phyloP scores from a whole-genome alignment of 768 basidiomycete species.

The Macrolepiota dolichaula region DNA sequence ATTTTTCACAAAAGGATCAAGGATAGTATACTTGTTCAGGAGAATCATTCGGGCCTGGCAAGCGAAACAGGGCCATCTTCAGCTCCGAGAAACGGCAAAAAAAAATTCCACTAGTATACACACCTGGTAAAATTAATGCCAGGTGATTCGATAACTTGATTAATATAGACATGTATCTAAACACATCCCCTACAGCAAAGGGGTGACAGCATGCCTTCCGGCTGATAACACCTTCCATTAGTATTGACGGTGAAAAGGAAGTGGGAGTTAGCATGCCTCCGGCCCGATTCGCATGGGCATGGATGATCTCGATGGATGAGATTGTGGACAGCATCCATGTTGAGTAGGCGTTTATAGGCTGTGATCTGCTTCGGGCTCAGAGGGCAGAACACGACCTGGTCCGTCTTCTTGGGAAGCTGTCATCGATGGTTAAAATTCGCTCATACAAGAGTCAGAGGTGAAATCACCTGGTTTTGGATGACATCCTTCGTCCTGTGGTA shows the following conservation, averaged over 20 bases:
- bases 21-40: constrained; percentile 54
- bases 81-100: constrained; percentile 1
- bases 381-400: constrained; percentile 93
- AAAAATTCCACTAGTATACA: background rate
- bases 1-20: background rate
- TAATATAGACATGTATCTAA: constrained; percentile 77
- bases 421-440: background rate
- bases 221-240: constrained; percentile 22
- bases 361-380: constrained; percentile 65
- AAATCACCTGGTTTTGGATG: constrained; percentile 61
- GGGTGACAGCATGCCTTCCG: constrained; percentile 40
- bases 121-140: constrained; percentile 81
- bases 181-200: constrained; percentile 59
- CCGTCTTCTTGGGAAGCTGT: constrained; percentile 83
- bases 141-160: constrained; percentile 90
- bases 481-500: constrained; percentile 66
- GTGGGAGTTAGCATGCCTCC: constrained; percentile 39
- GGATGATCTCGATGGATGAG: constrained; percentile 66
- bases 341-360: constrained; percentile 72
- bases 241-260: background rate
- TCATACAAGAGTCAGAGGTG: background rate
- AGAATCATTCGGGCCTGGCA: constrained; percentile 62
- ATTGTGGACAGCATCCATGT: constrained; percentile 63
- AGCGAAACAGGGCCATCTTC: background rate
- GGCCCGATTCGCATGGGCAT: constrained; percentile 67